Evolutionary conservation across 495 filamentous ascomycete species (phyloP).

Genomic region (Annulohypoxylon maeteangense): DNA sequence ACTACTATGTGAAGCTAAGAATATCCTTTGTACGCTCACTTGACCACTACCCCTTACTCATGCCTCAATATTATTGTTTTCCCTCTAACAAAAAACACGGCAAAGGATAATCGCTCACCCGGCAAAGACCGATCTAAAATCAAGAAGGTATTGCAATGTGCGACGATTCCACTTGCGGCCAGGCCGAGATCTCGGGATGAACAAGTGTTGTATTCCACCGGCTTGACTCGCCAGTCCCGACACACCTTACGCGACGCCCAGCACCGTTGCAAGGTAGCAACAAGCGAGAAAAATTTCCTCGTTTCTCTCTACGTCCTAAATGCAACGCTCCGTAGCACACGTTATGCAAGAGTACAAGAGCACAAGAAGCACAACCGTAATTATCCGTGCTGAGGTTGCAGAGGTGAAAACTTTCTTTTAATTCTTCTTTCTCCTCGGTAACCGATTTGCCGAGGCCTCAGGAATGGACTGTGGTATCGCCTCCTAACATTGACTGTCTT

Average conservation of each 20-base stretch:
- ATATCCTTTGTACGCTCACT: neutral
- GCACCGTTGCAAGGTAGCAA: constrained; percentile 10
- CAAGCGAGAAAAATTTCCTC: constrained; percentile 25
- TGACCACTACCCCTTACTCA: constrained; percentile 9
- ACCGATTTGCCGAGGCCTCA: constrained; percentile 30
- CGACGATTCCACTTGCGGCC: constrained; percentile 34
- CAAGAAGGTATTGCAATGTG: constrained; percentile 3
- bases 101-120: constrained; percentile 25
- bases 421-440: constrained; percentile 24
- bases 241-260: constrained; percentile 9
- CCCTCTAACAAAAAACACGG: neutral
- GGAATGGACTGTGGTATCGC: constrained; percentile 31
- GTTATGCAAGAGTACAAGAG: neutral
- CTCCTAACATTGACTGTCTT: constrained; percentile 28
- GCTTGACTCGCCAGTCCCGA: constrained; percentile 5
- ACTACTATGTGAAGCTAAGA: too few relatives aligned
- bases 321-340: constrained; percentile 29
- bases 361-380: constrained; percentile 33
- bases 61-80: neutral
- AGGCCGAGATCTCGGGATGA: constrained; percentile 35
- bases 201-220: constrained; percentile 30
- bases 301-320: constrained; percentile 8
- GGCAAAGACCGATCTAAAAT: constrained; percentile 15
- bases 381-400: constrained; percentile 31
- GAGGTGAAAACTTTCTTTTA: neutral